Conservation (phyloP, 2,329 filamentous ascomycete genomes). For the Pyrenochaeta sp. region DNA sequence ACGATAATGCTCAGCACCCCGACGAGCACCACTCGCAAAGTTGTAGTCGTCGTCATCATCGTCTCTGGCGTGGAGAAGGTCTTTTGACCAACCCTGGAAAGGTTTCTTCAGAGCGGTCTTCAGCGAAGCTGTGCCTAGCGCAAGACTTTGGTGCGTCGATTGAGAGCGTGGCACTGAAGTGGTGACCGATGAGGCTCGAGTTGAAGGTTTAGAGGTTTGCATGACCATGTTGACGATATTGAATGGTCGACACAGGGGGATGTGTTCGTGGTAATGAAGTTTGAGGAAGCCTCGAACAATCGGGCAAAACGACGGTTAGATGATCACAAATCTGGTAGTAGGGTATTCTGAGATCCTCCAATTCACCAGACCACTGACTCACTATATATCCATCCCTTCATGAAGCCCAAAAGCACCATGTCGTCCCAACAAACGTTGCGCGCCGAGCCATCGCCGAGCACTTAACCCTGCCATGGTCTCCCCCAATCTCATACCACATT, state of each 20-base stretch:
- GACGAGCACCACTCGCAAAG: constrained; percentile 34
- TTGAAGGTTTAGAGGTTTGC: constrained; percentile 9
- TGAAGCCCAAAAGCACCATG: neutral
- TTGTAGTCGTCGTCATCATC: constrained; percentile 48
- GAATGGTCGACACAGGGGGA: neutral
- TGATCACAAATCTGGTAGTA: neutral
- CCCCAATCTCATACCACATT: neutral
- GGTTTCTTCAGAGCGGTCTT: constrained; percentile 40
- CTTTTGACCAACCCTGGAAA: constrained; percentile 45
- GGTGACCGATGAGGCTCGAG: constrained; percentile 11
- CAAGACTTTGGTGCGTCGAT: constrained; percentile 7
- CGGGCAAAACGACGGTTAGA: neutral
- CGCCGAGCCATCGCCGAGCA: constrained; percentile 21
- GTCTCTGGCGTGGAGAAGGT: constrained; percentile 41
- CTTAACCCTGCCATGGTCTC: neutral
- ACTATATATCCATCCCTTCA: neutral
- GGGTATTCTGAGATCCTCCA: neutral
- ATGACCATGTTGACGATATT: constrained; percentile 8
- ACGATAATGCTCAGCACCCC: constrained; percentile 19
- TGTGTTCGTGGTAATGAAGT: no score
- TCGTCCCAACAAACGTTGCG: constrained; percentile 3
- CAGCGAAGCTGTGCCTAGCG: constrained; percentile 16
- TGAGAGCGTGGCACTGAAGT: neutral
- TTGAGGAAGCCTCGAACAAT: neutral
- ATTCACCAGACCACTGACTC: constrained; percentile 3